These are phyloP conservation scores for Seiridium cupressi DNA, from an alignment of 2,329 filamentous ascomycete species.

Conservation along the genomic window DNA sequence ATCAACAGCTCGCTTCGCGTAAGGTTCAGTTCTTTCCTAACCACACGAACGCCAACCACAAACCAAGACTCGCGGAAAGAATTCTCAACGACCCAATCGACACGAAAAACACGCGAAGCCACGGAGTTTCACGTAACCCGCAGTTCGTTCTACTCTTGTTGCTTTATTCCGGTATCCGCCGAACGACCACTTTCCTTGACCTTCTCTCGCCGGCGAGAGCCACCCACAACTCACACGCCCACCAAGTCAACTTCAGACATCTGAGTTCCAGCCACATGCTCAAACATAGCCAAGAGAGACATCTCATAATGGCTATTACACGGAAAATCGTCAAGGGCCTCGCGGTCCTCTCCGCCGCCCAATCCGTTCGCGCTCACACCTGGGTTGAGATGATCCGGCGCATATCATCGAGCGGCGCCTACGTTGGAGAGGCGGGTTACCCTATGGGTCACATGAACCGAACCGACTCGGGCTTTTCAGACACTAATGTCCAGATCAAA, in stretches of 20 bases:
- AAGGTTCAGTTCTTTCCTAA: slow-evolving; percentile 11
- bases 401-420: slow-evolving; percentile 71
- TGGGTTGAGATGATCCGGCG: slow-evolving; percentile 79
- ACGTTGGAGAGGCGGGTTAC: slow-evolving; percentile 69
- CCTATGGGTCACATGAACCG: slow-evolving; percentile 69
- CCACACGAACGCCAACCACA: slow-evolving; percentile 1
- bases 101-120: slow-evolving; percentile 8
- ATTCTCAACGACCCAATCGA: not conserved
- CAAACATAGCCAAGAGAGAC: not conserved
- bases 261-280: not conserved
- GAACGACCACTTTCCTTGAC: not conserved
- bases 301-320: slow-evolving; percentile 14
- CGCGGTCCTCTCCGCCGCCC: slow-evolving; percentile 28
- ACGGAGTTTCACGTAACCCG: not conserved
- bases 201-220: slow-evolving; percentile 7
- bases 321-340: slow-evolving; percentile 14
- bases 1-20: not conserved
- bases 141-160: too few relatives aligned
- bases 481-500: slow-evolving; percentile 59
- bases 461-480: slow-evolving; percentile 51
- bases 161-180: not conserved
- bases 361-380: slow-evolving; percentile 58
- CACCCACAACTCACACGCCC: not conserved
- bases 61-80: not conserved
- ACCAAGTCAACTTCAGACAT: slow-evolving; percentile 5